Base-by-base conservation (phyloP, 2,329 filamentous ascomycete species). In the Graphilbum ipis-grandicollis region DNA sequence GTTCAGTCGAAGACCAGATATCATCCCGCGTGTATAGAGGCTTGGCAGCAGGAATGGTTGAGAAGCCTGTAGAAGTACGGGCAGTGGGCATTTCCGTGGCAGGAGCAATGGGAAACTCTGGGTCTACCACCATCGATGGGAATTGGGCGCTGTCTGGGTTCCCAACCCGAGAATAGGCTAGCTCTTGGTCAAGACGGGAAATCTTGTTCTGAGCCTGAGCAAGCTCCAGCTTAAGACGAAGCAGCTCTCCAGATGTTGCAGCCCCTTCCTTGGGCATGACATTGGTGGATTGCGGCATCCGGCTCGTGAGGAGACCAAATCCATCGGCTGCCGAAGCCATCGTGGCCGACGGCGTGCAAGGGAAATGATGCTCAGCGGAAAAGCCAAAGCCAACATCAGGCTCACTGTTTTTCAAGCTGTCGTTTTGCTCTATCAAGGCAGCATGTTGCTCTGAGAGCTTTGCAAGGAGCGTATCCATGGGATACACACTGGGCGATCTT, bases 391-490 rank as follows among this genome's bases (percentile, higher is more conserved):
- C 39, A 26, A 31, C 41, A 18, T 54, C 52, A 17, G 62, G 59
- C 12, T 63, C 57, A 19, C 48, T 42, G 9, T 49, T 48, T 40
- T 65, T 67, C 31, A 71, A 51, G 36, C 62, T 61, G 39, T 70
- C 62, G 42, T 66, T 68, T 49, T 79, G 72, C 52, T 71, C 66
- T 35, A 62, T 62, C 35, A 77, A 55, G n/a, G 64, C 52, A 31
- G 60, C 60, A 48, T 78, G 71, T 48, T 84, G 78, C 52, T 85
- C 75, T n/a, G 72, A 71, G 34, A 88, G 65, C 51, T 76, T 79
- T 39, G 77, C 71, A 44, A 85, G 60, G 36, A 85, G 69, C 41
- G 75, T 75, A 48, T 90, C 81, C 63, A 86, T 73, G 9, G 66
- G 63, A 38, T 63, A 67, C 22, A 56, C 44, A 30, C 66, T 63